Evolutionary conservation across 2,329 filamentous ascomycete species (phyloP).

Genomic region (Ophiostoma sp.): DNA sequence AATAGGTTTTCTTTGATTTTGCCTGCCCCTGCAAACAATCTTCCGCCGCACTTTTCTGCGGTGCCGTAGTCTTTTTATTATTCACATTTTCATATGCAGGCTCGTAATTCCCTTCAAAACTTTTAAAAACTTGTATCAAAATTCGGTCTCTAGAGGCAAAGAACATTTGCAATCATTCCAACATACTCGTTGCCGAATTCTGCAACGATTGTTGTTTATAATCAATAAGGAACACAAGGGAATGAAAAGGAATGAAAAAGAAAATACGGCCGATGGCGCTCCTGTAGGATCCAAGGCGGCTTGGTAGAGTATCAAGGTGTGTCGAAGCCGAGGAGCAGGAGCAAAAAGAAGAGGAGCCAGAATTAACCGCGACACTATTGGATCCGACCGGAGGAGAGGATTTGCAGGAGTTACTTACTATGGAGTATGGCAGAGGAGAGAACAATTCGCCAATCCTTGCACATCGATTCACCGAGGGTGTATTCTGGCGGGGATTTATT

Average conservation of each 20-base stretch:
- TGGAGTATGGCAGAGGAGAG: background rate
- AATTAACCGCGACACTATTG: background rate
- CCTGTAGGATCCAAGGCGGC: background rate
- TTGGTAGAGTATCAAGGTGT: background rate
- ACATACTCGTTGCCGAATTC: too few relatives aligned
- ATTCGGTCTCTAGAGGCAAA: too few relatives aligned
- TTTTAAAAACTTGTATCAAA: too few relatives aligned
- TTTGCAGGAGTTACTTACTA: background rate
- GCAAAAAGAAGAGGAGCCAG: background rate
- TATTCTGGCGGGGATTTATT: background rate
- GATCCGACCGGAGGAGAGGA: background rate
- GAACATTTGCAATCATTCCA: too few relatives aligned
- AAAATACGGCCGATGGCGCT: background rate
- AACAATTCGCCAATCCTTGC: background rate
- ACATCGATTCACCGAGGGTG: constrained; percentile 6
- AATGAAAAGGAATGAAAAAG: too few relatives aligned
- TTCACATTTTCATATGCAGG: background rate
- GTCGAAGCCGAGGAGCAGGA: too few relatives aligned
- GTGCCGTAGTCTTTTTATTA: background rate
- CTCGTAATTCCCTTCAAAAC: background rate
- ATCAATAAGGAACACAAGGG: too few relatives aligned
- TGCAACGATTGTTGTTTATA: too few relatives aligned
- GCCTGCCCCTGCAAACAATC: background rate
- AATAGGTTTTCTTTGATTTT: background rate
- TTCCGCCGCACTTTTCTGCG: constrained; percentile 3